A percentile compares a stretch with the other conserved stretches of the same genome.
These are phyloP conservation scores for Sphagnum tenellum DNA, from an alignment of 225 moss, liverwort and hornwort genomes.

Conservation along the genomic window DNA sequence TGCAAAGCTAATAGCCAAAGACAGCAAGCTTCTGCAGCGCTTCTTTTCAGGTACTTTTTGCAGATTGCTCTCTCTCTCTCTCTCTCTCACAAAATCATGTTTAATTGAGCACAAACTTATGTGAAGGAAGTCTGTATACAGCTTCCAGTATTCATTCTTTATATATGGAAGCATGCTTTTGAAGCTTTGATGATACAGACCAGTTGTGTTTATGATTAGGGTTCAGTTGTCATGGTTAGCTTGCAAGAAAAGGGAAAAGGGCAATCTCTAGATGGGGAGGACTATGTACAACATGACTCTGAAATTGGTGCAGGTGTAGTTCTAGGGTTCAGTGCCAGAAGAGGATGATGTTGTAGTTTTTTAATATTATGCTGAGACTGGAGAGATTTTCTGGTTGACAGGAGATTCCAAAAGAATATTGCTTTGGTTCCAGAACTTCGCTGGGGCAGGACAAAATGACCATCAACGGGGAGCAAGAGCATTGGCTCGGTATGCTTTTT, in stretches of 20 bases:
- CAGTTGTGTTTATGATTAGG: too few relatives aligned
- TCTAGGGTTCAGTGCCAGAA: neutral
- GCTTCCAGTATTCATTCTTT: neutral
- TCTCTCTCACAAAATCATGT: conserved; percentile 10
- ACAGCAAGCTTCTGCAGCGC: conserved; percentile 34
- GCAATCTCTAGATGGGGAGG: too few relatives aligned
- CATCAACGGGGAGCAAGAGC: conserved; percentile 77
- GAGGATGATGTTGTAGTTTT: neutral
- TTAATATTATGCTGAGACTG: neutral
- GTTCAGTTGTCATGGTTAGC: too few relatives aligned
- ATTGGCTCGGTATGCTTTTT: conserved; percentile 74
- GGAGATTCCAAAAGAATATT: conserved; percentile 57
- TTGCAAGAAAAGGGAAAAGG: too few relatives aligned
- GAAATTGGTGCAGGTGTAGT: neutral
- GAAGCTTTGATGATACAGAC: too few relatives aligned
- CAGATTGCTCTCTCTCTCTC: neutral
- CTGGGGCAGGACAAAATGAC: conserved; percentile 56
- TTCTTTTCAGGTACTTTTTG: conserved; percentile 66
- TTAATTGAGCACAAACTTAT: neutral
- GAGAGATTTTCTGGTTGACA: conserved; percentile 9
- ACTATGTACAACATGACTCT: neutral
- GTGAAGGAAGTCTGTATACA: neutral
- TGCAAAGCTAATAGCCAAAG: conserved; percentile 35
- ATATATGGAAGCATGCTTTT: neutral
- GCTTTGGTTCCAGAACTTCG: conserved; percentile 76